These are phyloP conservation scores for Psilocybe cyanescens DNA, from an alignment of 768 basidiomycete genomes.

Conservation along the genomic window DNA sequence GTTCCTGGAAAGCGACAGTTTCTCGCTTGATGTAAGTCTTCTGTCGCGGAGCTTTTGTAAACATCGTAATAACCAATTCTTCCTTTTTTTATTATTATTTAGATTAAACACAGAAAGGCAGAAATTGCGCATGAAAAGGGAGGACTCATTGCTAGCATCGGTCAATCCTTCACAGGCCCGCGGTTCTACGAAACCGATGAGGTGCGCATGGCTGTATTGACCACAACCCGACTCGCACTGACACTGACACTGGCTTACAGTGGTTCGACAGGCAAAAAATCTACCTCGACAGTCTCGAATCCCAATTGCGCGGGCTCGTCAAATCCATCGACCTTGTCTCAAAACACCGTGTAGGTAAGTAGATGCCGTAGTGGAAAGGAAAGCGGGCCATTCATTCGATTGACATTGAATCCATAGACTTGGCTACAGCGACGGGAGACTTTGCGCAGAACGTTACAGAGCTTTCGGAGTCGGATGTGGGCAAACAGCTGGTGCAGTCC, in stretches of 20 bases:
- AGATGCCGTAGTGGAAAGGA: not conserved
- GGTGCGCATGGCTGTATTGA: slow-evolving; percentile 38
- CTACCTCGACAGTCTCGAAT: slow-evolving; percentile 89
- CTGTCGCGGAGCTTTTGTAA: not conserved
- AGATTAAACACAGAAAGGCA: slow-evolving; percentile 89
- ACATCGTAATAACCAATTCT: not conserved
- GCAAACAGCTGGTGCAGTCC: slow-evolving; percentile 69
- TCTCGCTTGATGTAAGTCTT: slow-evolving; percentile 80
- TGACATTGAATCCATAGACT: slow-evolving; percentile 45
- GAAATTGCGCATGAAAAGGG: slow-evolving; percentile 79
- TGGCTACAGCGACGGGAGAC: slow-evolving; percentile 73
- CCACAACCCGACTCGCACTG: not conserved
- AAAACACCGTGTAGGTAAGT: slow-evolving; percentile 74
- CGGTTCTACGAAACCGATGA: slow-evolving; percentile 91
- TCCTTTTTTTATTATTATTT: slow-evolving; percentile 4
- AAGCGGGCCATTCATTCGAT: not conserved
- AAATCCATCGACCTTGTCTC: slow-evolving; percentile 88
- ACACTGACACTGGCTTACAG: slow-evolving; percentile 36
- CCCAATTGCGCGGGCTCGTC: slow-evolving; percentile 83
- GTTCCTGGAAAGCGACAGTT: slow-evolving; percentile 93
- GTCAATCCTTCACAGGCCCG: slow-evolving; percentile 76
- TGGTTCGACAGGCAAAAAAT: slow-evolving; percentile 92
- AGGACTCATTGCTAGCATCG: slow-evolving; percentile 84
- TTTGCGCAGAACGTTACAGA: slow-evolving; percentile 75
- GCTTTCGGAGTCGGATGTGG: slow-evolving; percentile 77